phyloP scores from a whole-genome alignment of 306 rosid species.

The Dalbergia cochinchinensis region DNA sequence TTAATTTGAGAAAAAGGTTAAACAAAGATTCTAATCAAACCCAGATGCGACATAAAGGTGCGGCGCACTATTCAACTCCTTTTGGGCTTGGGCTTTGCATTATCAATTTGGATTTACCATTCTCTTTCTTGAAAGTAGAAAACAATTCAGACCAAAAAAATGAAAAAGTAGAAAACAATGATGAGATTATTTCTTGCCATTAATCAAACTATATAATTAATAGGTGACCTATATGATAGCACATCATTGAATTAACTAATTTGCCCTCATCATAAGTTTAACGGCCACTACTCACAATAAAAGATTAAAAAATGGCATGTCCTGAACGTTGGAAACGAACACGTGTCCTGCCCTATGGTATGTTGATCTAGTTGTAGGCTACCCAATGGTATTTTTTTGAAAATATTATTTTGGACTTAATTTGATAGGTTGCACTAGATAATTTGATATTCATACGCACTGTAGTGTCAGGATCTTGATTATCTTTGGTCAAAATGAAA shows the following conservation, averaged over 20 bases:
- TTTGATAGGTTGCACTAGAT: neutral
- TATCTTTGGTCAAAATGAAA: constrained; percentile 57
- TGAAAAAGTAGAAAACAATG: constrained; percentile 37
- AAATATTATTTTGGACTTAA: neutral
- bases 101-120: constrained; percentile 47
- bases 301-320: constrained; percentile 19
- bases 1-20: constrained; percentile 30
- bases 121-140: constrained; percentile 46
- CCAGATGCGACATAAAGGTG: constrained; percentile 69
- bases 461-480: constrained; percentile 44
- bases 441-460: neutral
- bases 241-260: constrained; percentile 40
- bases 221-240: constrained; percentile 29
- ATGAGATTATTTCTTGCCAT: constrained; percentile 10
- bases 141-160: neutral
- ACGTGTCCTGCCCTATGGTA: constrained; percentile 42
- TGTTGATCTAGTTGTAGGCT: constrained; percentile 13
- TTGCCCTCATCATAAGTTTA: constrained; percentile 42
- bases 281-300: constrained; percentile 42
- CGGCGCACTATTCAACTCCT: constrained; percentile 58
- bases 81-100: constrained; percentile 47
- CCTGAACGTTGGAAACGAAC: constrained; percentile 11
- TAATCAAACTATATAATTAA: neutral
- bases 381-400: constrained; percentile 3
- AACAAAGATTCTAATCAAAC: constrained; percentile 46